Evolutionary conservation across 2,329 filamentous ascomycete genomes (phyloP).

Genomic region (Dactylellina haptotyla): DNA sequence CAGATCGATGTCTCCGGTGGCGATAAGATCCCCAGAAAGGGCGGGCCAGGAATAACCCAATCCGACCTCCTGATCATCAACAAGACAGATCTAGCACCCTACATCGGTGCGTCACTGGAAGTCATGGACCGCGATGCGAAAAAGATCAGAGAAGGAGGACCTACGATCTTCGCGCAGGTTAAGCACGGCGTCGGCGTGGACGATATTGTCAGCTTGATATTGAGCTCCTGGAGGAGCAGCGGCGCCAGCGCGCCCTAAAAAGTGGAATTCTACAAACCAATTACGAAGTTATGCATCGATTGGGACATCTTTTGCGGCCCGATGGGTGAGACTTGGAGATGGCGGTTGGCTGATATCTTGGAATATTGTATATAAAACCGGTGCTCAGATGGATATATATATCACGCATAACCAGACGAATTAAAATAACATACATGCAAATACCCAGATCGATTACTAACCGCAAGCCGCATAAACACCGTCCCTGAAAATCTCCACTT

Average conservation of each 20-base stretch:
- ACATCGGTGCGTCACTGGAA: slow-evolving; percentile 85
- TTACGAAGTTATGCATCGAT: background rate
- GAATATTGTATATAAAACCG: too few species aligned
- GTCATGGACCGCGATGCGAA: slow-evolving; percentile 94
- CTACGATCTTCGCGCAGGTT: slow-evolving; percentile 96
- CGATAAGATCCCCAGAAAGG: slow-evolving; percentile 96
- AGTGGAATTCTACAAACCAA: background rate
- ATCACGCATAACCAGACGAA: too few species aligned
- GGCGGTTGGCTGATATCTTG: too few species aligned
- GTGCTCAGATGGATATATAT: too few species aligned
- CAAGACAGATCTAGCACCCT: slow-evolving; percentile 93
- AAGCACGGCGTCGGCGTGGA: slow-evolving; percentile 87
- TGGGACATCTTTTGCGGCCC: too few species aligned
- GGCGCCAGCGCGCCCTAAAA: slow-evolving; percentile 68
- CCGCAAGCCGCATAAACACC: too few species aligned
- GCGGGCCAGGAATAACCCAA: slow-evolving; percentile 95
- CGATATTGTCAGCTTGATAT: slow-evolving; percentile 85
- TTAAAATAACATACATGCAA: too few species aligned
- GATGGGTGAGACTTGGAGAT: too few species aligned
- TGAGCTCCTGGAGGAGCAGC: slow-evolving; percentile 91
- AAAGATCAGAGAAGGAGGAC: slow-evolving; percentile 94
- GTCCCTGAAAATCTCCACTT: too few species aligned
- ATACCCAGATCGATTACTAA: too few species aligned
- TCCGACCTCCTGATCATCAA: slow-evolving; percentile 93
- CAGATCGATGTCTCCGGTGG: slow-evolving; percentile 91